Percentiles rank a stretch among this genome's conserved stretches.
These are phyloP conservation scores for Cnidoscolus chayamansa DNA, from an alignment of 441 rosid species.

Conservation along the genomic window DNA sequence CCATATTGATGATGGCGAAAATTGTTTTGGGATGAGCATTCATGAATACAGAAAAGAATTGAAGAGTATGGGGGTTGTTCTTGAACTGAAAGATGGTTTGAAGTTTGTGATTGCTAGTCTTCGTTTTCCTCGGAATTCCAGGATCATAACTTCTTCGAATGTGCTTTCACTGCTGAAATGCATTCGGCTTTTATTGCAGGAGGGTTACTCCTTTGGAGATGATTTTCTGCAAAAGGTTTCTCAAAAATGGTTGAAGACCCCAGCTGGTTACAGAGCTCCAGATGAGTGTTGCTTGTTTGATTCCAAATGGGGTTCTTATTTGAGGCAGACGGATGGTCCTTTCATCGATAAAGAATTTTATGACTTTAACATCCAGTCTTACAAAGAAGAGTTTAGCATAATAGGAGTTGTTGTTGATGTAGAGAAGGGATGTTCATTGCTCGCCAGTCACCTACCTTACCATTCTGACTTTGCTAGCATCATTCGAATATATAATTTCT, in stretches of 20 bases:
- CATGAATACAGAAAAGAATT: conserved; percentile 46
- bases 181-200: conserved; percentile 29
- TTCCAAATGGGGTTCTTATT: conserved; percentile 28
- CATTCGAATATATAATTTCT: conserved; percentile 41
- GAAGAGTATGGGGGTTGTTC: conserved; percentile 39
- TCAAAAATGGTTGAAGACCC: conserved; percentile 52
- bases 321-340: conserved; percentile 61
- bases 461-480: conserved; percentile 42
- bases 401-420: conserved; percentile 50
- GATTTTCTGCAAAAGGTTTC: conserved; percentile 34
- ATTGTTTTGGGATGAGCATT: conserved; percentile 41
- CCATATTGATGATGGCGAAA: conserved; percentile 45
- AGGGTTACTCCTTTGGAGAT: conserved; percentile 21
- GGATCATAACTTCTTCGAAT: conserved; percentile 28
- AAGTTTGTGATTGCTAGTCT: conserved; percentile 40
- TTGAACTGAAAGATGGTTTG: conserved; percentile 46
- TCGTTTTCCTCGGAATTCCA: conserved; percentile 32
- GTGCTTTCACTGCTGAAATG: conserved; percentile 49
- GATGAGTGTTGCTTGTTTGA: conserved; percentile 41
- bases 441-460: conserved; percentile 35
- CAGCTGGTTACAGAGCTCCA: conserved; percentile 49
- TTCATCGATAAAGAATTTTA: conserved; percentile 63
- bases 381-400: conserved; percentile 38
- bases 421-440: conserved; percentile 32
- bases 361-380: conserved; percentile 34